Conservation (phyloP, 768 basidiomycete species). For the Cystobasidium tubakii region DNA sequence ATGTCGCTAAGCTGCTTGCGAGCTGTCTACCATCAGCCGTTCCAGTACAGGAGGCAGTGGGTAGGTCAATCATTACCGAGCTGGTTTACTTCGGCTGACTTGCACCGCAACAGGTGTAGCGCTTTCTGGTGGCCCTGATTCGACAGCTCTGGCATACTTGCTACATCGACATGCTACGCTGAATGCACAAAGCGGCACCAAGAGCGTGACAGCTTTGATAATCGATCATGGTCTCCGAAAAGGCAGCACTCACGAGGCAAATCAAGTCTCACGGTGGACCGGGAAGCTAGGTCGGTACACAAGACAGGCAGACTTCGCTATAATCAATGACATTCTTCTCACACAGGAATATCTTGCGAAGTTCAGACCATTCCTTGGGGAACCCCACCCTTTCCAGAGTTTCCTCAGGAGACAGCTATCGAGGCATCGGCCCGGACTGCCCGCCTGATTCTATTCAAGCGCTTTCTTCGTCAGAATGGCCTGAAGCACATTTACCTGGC, state of each 20-base stretch:
- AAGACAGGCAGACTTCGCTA: neutral
- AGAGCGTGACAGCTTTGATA: neutral
- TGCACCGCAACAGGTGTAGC: neutral
- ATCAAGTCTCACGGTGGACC: neutral
- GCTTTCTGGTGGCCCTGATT: slow-evolving; percentile 2
- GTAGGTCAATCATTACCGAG: neutral
- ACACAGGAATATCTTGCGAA: neutral
- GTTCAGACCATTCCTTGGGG: neutral
- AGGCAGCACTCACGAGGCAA: neutral
- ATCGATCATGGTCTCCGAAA: slow-evolving; percentile 6
- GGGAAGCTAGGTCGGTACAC: neutral
- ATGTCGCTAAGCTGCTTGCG: neutral
- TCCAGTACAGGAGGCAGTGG: neutral
- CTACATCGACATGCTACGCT: neutral
- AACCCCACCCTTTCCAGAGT: neutral
- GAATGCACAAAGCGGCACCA: neutral
- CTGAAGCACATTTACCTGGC: slow-evolving; percentile 5
- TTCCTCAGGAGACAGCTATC: neutral
- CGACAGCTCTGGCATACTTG: neutral
- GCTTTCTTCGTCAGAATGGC: neutral
- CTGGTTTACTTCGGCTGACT: neutral
- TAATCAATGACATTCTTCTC: neutral
- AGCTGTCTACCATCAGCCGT: neutral
- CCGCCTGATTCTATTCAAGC: slow-evolving; percentile 9
- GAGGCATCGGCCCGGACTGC: slow-evolving; percentile 13